Evolutionary conservation across 768 basidiomycete genomes (phyloP), one percentile per base, ranked within the genome.

Genomic region (Cyathus striatus): DNA sequence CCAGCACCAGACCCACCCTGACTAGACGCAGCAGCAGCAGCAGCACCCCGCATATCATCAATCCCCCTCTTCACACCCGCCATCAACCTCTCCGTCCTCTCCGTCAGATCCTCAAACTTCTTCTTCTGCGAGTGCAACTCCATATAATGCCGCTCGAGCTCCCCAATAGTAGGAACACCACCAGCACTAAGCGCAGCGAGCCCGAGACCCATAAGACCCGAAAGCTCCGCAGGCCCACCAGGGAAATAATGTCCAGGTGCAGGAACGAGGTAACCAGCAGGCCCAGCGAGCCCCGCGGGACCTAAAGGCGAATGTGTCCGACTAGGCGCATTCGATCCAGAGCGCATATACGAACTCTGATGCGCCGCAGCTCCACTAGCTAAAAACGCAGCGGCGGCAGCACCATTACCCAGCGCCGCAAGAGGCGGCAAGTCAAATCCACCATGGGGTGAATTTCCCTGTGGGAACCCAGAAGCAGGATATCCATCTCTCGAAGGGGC

Each of bases 61-160:
- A 91, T 67, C 18, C 80, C 84, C 50, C 81, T 73, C 68, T 80
- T 80, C 57, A 91, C 66, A 18, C 81, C 79, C 26, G 65, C 71
- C 73, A 91, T 79, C 65, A 91, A 61, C 58, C 74, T 63, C 42
- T 90, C 84, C 52, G 88, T 91, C 63, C 72, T 76, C 50, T 81
- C 76, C 45, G 89, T 61, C 78, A 91, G 72, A 57, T 86, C 86
- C 61, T 88, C 77, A 65, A 85, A 67, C 57, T 73, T 66, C 53
- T 65, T 66, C 61, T 79, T 78, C 56, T 86, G 74, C 52, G 82
- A 78, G 3, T 66, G 62, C 42, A 92, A 69, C 53, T 82, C 75
- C 16, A 63, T 52, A 52, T 86, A 89, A 58, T 90, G 89, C 43
- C 78, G 67, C 60, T 84, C 84, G 49, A 91, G 63, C 49, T 91